These are phyloP conservation scores for Teunomyces pallodes DNA, from an alignment of 805 yeast genomes.

Conservation along the genomic window DNA sequence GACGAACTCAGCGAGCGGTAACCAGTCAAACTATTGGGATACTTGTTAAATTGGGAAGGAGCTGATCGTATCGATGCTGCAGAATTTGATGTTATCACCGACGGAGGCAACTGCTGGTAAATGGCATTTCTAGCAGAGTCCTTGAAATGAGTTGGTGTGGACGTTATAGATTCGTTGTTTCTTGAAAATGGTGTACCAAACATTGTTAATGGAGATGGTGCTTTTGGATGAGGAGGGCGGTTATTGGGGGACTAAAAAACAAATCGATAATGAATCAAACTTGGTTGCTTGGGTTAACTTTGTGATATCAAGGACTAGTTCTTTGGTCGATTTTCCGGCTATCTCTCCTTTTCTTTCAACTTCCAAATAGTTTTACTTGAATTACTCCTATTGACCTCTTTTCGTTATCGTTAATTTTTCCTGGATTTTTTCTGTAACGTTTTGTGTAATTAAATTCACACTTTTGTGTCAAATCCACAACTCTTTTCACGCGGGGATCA, in stretches of 20 bases:
- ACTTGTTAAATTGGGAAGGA: constrained; percentile 28
- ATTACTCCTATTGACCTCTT: background rate
- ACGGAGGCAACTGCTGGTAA: constrained; percentile 39
- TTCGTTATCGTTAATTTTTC: constrained; percentile 3
- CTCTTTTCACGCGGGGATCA: constrained; percentile 2
- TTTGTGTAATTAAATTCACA: background rate
- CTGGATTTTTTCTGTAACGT: background rate
- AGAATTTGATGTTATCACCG: constrained; percentile 19
- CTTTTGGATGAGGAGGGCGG: background rate
- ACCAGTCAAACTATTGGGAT: constrained; percentile 14
- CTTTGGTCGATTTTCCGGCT: no score
- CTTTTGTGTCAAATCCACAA: background rate
- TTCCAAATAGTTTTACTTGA: background rate
- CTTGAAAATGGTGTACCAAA: constrained; percentile 30
- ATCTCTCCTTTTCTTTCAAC: no score
- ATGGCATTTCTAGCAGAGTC: constrained; percentile 44
- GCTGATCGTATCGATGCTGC: constrained; percentile 41
- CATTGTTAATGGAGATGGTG: constrained; percentile 15
- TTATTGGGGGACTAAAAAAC: background rate
- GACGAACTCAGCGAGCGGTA: constrained; percentile 36
- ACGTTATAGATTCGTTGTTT: constrained; percentile 17
- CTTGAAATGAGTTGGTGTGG: constrained; percentile 39
- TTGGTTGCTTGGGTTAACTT: no score
- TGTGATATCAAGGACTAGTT: no score
- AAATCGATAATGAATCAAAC: background rate